phyloP scores from a whole-genome alignment of 2,329 filamentous ascomycete genomes.

The Nemania sp. region DNA sequence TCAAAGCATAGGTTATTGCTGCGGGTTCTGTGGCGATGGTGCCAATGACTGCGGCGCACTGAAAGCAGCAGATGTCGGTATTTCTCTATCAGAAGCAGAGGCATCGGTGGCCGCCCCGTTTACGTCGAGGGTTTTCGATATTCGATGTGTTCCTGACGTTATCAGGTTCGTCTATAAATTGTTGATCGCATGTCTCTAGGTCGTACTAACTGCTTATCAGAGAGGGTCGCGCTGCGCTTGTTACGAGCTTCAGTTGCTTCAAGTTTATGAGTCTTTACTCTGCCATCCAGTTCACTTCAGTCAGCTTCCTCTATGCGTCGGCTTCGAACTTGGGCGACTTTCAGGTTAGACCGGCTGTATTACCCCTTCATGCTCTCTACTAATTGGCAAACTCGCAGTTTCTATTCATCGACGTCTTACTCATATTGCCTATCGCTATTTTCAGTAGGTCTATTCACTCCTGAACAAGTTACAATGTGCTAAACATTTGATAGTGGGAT shows the following conservation, averaged over 20 bases:
- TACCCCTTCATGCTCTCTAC: neutral
- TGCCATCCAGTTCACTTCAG: constrained; percentile 97
- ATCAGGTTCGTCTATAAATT: constrained; percentile 63
- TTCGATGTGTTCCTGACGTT: constrained; percentile 89
- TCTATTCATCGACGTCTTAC: constrained; percentile 87
- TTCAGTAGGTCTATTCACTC: constrained; percentile 65
- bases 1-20: constrained; percentile 93
- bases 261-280: constrained; percentile 99
- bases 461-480: constrained; percentile 13
- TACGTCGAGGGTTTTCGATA: constrained; percentile 93
- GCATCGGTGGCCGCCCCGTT: constrained; percentile 98
- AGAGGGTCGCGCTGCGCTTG: constrained; percentile 89
- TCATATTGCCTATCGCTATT: constrained; percentile 94
- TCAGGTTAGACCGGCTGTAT: constrained; percentile 55
- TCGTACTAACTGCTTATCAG: constrained; percentile 45
- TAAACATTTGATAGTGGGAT: constrained; percentile 68
- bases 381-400: constrained; percentile 55
- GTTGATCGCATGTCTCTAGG: neutral
- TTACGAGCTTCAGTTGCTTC: constrained; percentile 99
- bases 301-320: constrained; percentile 93
- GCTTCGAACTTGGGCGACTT: constrained; percentile 96
- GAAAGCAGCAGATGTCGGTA: constrained; percentile 96
- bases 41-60: constrained; percentile 97
- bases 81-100: constrained; percentile 95
- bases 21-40: constrained; percentile 94